These are phyloP conservation scores for Saccharum officinarum DNA, from an alignment of 176 grass and related monocot genomes.

Conservation along the genomic window DNA sequence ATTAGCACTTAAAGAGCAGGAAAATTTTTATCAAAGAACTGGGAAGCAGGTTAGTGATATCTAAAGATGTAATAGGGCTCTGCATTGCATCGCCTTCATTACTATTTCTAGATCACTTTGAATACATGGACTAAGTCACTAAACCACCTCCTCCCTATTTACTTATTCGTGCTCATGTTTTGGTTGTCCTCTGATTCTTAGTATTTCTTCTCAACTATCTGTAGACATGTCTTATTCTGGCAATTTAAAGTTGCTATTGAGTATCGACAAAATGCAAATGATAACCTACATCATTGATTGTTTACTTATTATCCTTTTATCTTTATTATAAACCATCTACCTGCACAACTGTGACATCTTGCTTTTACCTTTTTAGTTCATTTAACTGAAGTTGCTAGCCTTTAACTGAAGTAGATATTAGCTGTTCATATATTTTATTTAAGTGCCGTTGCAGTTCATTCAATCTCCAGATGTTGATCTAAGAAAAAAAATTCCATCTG, in stretches of 20 bases:
- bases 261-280: not conserved
- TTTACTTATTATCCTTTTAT: not conserved
- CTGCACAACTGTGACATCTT: not conserved
- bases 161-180: not conserved
- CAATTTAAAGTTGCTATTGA: not conserved
- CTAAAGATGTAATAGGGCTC: not conserved
- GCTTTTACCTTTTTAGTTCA: not conserved
- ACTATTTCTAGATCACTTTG: not conserved
- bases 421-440: conserved; percentile 4
- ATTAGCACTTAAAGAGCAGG: conserved; percentile 63
- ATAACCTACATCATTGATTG: not conserved
- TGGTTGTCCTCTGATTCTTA: not conserved
- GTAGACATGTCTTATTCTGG: not conserved
- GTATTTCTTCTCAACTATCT: not conserved
- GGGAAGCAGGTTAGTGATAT: conserved; percentile 59
- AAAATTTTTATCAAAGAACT: conserved; percentile 41
- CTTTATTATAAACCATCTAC: not conserved
- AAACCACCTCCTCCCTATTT: not conserved
- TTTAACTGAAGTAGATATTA: not conserved
- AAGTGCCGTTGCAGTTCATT: not conserved
- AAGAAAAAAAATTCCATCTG: conserved; percentile 11
- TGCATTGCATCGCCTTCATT: not conserved
- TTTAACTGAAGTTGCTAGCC: not conserved
- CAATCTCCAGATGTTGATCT: conserved; percentile 17
- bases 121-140: not conserved